Percentiles rank a stretch among this genome's conserved stretches.
These are phyloP conservation scores for Pleurotus eryngii DNA, from an alignment of 768 basidiomycete species.

Conservation along the genomic window DNA sequence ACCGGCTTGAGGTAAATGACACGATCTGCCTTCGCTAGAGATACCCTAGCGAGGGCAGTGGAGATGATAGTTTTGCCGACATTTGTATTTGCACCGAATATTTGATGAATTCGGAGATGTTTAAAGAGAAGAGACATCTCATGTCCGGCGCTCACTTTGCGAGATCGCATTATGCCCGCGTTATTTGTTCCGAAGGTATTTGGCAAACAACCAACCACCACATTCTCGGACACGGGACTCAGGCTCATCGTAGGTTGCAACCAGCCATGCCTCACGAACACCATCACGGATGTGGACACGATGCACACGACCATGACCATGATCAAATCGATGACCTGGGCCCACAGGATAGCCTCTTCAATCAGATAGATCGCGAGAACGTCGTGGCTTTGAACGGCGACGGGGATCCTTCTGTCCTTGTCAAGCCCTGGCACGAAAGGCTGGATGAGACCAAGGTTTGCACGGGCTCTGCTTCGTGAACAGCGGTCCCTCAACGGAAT, in stretches of 20 bases:
- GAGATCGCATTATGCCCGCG: neutral
- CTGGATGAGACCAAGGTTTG: conserved; percentile 67
- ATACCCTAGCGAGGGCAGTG: conserved; percentile 77
- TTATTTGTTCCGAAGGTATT: neutral
- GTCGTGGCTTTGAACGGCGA: conserved; percentile 75
- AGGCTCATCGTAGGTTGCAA: too few relatives aligned
- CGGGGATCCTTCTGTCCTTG: conserved; percentile 49
- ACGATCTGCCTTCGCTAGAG: conserved; percentile 47
- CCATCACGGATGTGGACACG: conserved; percentile 54
- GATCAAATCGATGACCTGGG: conserved; percentile 49
- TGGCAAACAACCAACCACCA: conserved; percentile 1
- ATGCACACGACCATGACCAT: conserved; percentile 57
- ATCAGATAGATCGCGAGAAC: conserved; percentile 74
- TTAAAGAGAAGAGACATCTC: conserved; percentile 81
- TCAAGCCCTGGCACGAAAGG: conserved; percentile 87
- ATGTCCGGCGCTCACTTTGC: neutral
- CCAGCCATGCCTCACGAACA: conserved; percentile 35
- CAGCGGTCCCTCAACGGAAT: too few relatives aligned
- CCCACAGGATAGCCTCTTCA: conserved; percentile 68
- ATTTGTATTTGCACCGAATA: conserved; percentile 95
- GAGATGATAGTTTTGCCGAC: conserved; percentile 94
- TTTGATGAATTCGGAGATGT: conserved; percentile 81
- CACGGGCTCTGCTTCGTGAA: neutral
- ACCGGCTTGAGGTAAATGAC: conserved; percentile 86
- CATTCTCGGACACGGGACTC: too few relatives aligned